Percentiles rank a stretch among this genome's conserved stretches.
These are phyloP conservation scores for Saksenaea vasiformis DNA, from an alignment of 371 early-diverging fungal species.

Conservation along the genomic window DNA sequence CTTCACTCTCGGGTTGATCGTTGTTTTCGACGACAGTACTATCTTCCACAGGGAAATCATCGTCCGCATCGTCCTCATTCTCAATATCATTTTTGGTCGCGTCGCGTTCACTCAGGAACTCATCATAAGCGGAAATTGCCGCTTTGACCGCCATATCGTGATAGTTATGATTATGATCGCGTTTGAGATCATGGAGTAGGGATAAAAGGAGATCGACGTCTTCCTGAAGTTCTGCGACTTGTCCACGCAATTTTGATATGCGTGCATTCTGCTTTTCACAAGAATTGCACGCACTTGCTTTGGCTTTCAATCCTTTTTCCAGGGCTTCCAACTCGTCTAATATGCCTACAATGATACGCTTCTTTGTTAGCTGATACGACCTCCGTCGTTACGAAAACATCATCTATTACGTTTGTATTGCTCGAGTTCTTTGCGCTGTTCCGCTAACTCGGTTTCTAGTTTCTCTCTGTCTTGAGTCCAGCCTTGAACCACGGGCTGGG, in stretches of 20 bases:
- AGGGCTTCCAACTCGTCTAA: conserved; percentile 28
- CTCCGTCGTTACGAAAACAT: background rate
- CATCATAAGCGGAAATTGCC: conserved; percentile 65
- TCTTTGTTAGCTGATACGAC: background rate
- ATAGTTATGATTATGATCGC: conserved; percentile 74
- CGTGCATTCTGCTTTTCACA: conserved; percentile 7
- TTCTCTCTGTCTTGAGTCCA: conserved; percentile 37
- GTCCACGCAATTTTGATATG: conserved; percentile 24
- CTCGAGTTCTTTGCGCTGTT: conserved; percentile 30
- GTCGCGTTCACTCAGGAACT: conserved; percentile 47
- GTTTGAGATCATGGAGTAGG: conserved; percentile 63
- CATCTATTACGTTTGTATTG: conserved; percentile 21
- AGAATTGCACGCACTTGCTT: background rate
- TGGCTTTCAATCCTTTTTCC: conserved; percentile 21
- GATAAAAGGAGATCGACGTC: conserved; percentile 41
- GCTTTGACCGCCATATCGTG: conserved; percentile 76
- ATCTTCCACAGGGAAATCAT: conserved; percentile 10
- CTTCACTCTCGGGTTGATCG: conserved; percentile 14
- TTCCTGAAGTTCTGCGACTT: conserved; percentile 31
- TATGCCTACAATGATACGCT: background rate
- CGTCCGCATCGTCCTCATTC: conserved; percentile 18
- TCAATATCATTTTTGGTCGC: conserved; percentile 27
- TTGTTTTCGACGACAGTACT: conserved; percentile 17
- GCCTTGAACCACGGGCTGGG: conserved; percentile 35
- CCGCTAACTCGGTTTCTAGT: conserved; percentile 32